Evolutionary conservation across 495 filamentous ascomycete species (phyloP), one percentile per base, ranked within the genome.

Genomic region (Staphylotrichum tortipilum): DNA sequence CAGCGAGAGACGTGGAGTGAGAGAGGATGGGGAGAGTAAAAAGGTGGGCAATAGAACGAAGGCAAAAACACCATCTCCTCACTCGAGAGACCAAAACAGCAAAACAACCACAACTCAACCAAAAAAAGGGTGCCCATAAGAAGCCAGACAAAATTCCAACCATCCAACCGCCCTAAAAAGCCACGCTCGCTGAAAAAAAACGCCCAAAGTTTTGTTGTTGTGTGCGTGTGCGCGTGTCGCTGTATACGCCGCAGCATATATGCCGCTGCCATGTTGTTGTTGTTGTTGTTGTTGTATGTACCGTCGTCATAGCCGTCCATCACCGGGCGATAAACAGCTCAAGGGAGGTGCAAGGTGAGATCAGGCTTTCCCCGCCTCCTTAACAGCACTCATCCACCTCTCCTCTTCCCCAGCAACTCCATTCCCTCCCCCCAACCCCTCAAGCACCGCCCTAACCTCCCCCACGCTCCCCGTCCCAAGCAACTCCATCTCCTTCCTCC

Each of bases 401-500:
- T 68, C 66, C 44, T 69, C 66, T 18, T 66, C 63, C 26, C 63
- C n/a, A n/a, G n/a, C n/a, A n/a, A n/a, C n/a, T n/a, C n/a, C 66
- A 10, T 53, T 52, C 15, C 51, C 55, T n/a, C 52, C 60, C 24
- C 64, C 37, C 12, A 58, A 59, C 1, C 50, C 28, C 31, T 61
- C 45, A 0, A 74, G 56, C 11, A 64, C 51, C 3, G 49, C 45
- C 33, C 47, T 64, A 24, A 73, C 55, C 33, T 75, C 70, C 1
- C 37, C 52, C 3, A 56, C 42, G 1, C 53, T 63, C 22, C 56
- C 59, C 4, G 68, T 56, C n/a, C 63, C 60, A 4, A 75, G 60
- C 4, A 74, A 59, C 9, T 60, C 42, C 60, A 69, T 68, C 55
- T 74, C 72, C 15, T 57, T 65, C 18, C 65, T 61, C 3, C 78